These are phyloP conservation scores for Neofusicoccum parvum DNA, from an alignment of 2,329 filamentous ascomycete species.

Conservation along the genomic window DNA sequence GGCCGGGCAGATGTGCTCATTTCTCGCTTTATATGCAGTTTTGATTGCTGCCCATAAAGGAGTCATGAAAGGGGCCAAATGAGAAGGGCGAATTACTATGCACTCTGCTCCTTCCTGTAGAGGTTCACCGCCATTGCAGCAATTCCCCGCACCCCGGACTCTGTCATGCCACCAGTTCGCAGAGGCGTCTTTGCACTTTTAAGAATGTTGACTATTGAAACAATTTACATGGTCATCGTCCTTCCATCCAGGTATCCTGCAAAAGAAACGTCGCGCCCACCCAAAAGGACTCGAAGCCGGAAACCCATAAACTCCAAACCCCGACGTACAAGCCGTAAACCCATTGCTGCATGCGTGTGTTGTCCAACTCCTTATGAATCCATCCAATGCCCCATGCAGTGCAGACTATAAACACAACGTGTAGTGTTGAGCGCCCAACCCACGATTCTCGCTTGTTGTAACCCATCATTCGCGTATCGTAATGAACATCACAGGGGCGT, in stretches of 20 bases:
- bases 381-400: conserved; percentile 5
- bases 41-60: neutral
- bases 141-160: neutral
- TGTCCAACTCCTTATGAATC: neutral
- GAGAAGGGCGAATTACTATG: neutral
- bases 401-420: neutral
- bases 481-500: neutral
- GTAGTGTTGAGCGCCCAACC: neutral
- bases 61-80: neutral
- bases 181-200: conserved; percentile 2
- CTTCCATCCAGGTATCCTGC: neutral
- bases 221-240: neutral
- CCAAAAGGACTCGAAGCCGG: neutral
- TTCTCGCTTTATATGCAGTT: neutral
- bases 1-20: neutral
- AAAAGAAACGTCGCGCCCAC: neutral
- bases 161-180: neutral
- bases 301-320: neutral
- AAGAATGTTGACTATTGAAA: conserved; percentile 3
- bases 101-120: neutral
- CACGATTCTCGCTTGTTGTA: neutral
- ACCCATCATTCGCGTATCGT: neutral
- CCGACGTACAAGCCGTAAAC: neutral
- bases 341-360: neutral
- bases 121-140: neutral